phyloP scores from a whole-genome alignment of 2,329 filamentous ascomycete species.

The Fusarium heterosporum region DNA sequence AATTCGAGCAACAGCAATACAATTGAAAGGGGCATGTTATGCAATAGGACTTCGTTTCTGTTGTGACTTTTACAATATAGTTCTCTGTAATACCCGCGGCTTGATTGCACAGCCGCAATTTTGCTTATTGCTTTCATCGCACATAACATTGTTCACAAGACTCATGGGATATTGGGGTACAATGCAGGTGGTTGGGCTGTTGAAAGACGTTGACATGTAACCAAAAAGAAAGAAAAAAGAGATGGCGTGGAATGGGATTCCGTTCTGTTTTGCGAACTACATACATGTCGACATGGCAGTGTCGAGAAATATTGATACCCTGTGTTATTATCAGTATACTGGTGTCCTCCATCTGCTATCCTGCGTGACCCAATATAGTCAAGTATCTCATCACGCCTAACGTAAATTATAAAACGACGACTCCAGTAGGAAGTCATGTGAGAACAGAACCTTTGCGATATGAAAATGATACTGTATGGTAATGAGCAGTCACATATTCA shows the following conservation, averaged over 20 bases:
- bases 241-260: conserved; percentile 11
- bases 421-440: not conserved
- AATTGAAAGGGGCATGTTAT: conserved; percentile 21
- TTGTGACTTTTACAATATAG: conserved; percentile 35
- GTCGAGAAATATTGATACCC: conserved; percentile 40
- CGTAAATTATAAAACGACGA: not conserved
- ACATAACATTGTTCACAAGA: conserved; percentile 22
- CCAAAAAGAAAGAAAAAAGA: conserved; percentile 12
- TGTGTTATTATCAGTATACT: not conserved
- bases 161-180: conserved; percentile 26
- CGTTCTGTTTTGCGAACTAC: conserved; percentile 15
- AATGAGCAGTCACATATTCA: not conserved
- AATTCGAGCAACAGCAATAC: conserved; percentile 33
- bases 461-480: not conserved
- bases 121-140: conserved; percentile 40
- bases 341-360: not conserved
- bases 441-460: not conserved
- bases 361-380: too few relatives aligned
- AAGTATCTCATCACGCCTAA: too few relatives aligned
- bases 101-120: conserved; percentile 37
- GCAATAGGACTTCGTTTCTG: conserved; percentile 26
- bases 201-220: conserved; percentile 2
- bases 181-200: conserved; percentile 8
- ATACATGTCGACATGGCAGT: conserved; percentile 32
- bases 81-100: conserved; percentile 48